phyloP scores from a whole-genome alignment of 23 red algal genomes.

The Gracilaria caudata region DNA sequence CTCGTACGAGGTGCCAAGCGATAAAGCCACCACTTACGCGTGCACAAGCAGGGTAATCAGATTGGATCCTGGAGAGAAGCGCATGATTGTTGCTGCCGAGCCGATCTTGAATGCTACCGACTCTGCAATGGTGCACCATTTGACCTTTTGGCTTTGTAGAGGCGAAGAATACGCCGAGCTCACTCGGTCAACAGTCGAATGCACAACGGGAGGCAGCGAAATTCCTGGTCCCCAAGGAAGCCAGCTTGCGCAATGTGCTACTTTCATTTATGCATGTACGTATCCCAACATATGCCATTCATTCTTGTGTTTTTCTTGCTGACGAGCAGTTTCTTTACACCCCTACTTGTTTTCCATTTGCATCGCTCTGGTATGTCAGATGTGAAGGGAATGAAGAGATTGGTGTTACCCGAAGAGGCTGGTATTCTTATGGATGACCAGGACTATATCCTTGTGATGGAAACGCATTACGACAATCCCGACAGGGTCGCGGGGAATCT shows the following conservation, averaged over 20 bases:
- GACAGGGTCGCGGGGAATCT: background rate
- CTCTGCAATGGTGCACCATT: conserved; percentile 60
- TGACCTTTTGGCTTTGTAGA: conserved; percentile 57
- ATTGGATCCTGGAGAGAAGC: conserved; percentile 18
- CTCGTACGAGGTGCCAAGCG: conserved; percentile 29
- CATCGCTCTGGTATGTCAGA: background rate
- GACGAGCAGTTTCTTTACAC: background rate
- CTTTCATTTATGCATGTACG: conserved; percentile 65
- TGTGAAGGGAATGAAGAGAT: conserved; percentile 39
- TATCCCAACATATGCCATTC: background rate
- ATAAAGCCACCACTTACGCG: conserved; percentile 57
- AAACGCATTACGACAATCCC: conserved; percentile 69
- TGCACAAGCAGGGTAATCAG: conserved; percentile 24
- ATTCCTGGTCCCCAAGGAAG: conserved; percentile 28
- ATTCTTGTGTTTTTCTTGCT: background rate
- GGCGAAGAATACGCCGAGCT: conserved; percentile 30
- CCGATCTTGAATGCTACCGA: conserved; percentile 50
- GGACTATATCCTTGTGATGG: conserved; percentile 38
- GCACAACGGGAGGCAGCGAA: background rate
- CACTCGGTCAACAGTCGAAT: conserved; percentile 4
- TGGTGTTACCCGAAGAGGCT: conserved; percentile 42
- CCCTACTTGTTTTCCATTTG: background rate
- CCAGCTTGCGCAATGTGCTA: conserved; percentile 6
- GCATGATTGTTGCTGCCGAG: conserved; percentile 69
- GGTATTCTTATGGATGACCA: conserved; percentile 44